Percentiles rank a stretch among this genome's conserved stretches.
phyloP scores from a whole-genome alignment of 164 flowering plant species.

The Stephania cephalantha region DNA sequence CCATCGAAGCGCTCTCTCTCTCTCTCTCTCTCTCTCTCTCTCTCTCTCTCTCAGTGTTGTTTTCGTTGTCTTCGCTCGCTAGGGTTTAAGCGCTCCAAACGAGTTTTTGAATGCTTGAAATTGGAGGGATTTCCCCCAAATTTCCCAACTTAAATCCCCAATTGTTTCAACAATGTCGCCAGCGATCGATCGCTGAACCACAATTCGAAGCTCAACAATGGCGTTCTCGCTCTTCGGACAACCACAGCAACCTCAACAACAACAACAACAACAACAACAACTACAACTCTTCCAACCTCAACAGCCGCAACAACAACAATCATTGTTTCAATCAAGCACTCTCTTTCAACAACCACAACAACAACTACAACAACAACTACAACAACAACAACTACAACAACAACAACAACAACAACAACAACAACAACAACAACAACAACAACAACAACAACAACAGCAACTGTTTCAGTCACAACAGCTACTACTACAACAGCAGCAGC shows the following conservation, averaged over 20 bases:
- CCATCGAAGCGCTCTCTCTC: too few relatives aligned
- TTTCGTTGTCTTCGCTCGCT: neutral
- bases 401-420: conserved; percentile 24
- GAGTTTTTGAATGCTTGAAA: neutral
- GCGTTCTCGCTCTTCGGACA: neutral
- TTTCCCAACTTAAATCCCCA: neutral
- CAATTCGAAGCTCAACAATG: neutral
- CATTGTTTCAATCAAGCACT: conserved; percentile 19
- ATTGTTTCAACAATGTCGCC: neutral
- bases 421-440: conserved; percentile 31
- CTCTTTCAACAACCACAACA: conserved; percentile 23
- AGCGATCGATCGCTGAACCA: neutral
- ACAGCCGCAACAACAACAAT: conserved; percentile 21
- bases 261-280: conserved; percentile 25
- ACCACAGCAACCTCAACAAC: conserved; percentile 22
- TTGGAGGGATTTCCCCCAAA: neutral
- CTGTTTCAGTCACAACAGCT: conserved; percentile 34
- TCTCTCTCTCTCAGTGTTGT: too few relatives aligned
- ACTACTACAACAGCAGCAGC: conserved; percentile 33
- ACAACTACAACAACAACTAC: conserved; percentile 22
- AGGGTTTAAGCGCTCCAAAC: neutral
- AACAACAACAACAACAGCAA: conserved; percentile 22
- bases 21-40: neutral
- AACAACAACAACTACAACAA: conserved; percentile 24
- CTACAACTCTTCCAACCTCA: neutral